A percentile compares a stretch with the other conserved stretches of the same genome.
These are phyloP conservation scores for Trametes sp. DNA, from an alignment of 1,284 basidiomycete genomes.

Conservation along the genomic window DNA sequence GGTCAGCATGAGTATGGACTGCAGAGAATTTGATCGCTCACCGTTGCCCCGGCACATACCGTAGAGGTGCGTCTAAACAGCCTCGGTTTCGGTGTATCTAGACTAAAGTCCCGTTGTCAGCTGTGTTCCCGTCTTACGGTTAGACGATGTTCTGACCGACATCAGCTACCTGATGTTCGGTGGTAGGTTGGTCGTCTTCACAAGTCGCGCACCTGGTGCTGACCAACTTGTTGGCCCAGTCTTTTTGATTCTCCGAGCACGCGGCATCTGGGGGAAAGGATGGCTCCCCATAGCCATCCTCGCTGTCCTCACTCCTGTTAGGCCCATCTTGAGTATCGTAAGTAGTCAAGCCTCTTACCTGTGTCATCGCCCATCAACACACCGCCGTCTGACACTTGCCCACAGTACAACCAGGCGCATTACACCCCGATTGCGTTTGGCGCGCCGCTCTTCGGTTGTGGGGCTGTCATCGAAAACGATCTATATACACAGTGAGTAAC, in stretches of 20 bases:
- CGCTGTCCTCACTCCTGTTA: constrained; percentile 17
- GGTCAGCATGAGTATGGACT: constrained; percentile 9
- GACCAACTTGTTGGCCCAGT: constrained; percentile 5
- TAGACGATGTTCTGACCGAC: constrained; percentile 29
- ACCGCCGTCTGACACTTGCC: not conserved
- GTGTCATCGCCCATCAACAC: too few species aligned
- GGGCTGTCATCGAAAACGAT: constrained; percentile 7
- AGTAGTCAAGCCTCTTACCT: not conserved
- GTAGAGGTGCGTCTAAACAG: not conserved
- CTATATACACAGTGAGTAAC: not conserved
- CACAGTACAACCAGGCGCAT: constrained; percentile 27
- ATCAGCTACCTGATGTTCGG: constrained; percentile 31
- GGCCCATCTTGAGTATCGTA: constrained; percentile 19
- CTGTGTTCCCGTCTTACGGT: constrained; percentile 28
- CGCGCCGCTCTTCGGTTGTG: constrained; percentile 31
- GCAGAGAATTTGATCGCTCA: too few species aligned
- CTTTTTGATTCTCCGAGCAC: constrained; percentile 28
- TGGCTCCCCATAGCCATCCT: constrained; percentile 19
- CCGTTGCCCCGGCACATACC: not conserved
- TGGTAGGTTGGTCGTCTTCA: constrained; percentile 14
- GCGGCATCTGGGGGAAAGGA: constrained; percentile 25
- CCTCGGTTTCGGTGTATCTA: too few species aligned
- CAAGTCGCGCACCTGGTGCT: too few species aligned
- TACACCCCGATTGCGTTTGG: constrained; percentile 34
- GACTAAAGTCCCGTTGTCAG: constrained; percentile 1